Evolutionary conservation across 768 basidiomycete species (phyloP).

Genomic region (Pulveroboletus sp.): DNA sequence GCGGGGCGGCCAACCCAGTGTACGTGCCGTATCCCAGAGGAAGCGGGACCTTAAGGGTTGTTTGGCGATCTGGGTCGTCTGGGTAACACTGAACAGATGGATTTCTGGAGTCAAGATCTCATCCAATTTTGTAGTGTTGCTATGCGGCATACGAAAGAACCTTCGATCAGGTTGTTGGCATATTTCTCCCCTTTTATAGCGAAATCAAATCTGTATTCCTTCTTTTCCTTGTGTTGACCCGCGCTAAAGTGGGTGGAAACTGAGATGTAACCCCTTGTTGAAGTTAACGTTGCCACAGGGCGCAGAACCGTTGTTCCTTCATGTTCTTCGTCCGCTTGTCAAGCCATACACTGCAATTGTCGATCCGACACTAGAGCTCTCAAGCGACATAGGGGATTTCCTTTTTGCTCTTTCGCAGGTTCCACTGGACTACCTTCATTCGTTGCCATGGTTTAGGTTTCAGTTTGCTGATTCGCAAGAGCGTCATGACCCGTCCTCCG

Average conservation of each 20-base stretch:
- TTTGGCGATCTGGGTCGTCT: constrained; percentile 81
- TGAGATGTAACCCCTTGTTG: background rate
- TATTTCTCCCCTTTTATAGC: constrained; percentile 81
- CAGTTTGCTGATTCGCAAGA: constrained; percentile 15
- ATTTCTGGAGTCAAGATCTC: constrained; percentile 8
- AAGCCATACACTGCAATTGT: constrained; percentile 69
- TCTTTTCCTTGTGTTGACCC: constrained; percentile 70
- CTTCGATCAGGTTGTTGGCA: constrained; percentile 57
- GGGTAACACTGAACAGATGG: constrained; percentile 47
- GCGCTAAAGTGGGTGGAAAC: constrained; percentile 56
- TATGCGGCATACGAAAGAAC: constrained; percentile 64
- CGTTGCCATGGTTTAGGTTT: constrained; percentile 28
- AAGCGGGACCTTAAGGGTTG: constrained; percentile 86
- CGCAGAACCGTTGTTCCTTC: constrained; percentile 80
- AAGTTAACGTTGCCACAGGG: constrained; percentile 45
- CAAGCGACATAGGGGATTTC: constrained; percentile 63
- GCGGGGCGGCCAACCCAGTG: constrained; percentile 55
- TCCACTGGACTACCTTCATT: constrained; percentile 36
- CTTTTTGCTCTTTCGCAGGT: constrained; percentile 40
- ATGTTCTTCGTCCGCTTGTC: constrained; percentile 73
- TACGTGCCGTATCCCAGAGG: constrained; percentile 64
- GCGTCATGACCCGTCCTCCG: constrained; percentile 2
- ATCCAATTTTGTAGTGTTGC: constrained; percentile 48
- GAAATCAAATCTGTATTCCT: constrained; percentile 74
- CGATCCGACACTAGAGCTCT: constrained; percentile 60